A percentile compares a stretch with the other conserved stretches of the same genome.
phyloP scores from a whole-genome alignment of 192 early-diverging fungal genomes.

The Geranomyces michiganensis region DNA sequence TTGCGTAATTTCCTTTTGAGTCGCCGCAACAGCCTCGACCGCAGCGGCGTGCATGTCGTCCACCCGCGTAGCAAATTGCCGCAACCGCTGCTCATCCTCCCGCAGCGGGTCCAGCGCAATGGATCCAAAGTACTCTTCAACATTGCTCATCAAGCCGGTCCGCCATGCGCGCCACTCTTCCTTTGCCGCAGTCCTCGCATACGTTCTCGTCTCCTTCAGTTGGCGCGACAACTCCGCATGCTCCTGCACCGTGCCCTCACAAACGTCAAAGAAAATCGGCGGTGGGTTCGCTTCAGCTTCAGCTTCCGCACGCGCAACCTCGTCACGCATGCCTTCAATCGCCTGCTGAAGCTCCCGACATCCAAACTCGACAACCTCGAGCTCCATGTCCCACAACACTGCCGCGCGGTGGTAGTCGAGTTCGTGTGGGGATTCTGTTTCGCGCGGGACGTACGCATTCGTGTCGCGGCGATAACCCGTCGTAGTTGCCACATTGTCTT shows the following conservation, averaged over 20 bases:
- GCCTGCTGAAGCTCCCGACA: conserved; percentile 33
- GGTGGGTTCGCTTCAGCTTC: conserved; percentile 31
- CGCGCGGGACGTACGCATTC: conserved; percentile 30
- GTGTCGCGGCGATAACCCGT: conserved; percentile 41
- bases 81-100: conserved; percentile 7
- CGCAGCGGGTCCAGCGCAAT: conserved; percentile 15
- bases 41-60: too few relatives aligned
- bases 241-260: conserved; percentile 23
- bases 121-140: conserved; percentile 13
- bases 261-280: conserved; percentile 33
- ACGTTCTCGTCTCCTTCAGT: conserved; percentile 30
- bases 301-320: conserved; percentile 27
- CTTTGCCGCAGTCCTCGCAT: conserved; percentile 36
- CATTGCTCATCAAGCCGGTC: conserved; percentile 22
- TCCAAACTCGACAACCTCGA: conserved; percentile 39
- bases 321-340: conserved; percentile 32
- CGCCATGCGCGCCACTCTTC: conserved; percentile 45
- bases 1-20: too few relatives aligned
- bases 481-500: conserved; percentile 27
- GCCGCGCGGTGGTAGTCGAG: conserved; percentile 40
- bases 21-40: too few relatives aligned
- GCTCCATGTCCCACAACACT: conserved; percentile 39
- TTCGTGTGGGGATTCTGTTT: background rate
- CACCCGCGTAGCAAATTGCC: background rate
- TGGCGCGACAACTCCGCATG: conserved; percentile 31